Evolutionary conservation across 2,329 filamentous ascomycete genomes (phyloP).

Genomic region (Fusarium vanettenii): DNA sequence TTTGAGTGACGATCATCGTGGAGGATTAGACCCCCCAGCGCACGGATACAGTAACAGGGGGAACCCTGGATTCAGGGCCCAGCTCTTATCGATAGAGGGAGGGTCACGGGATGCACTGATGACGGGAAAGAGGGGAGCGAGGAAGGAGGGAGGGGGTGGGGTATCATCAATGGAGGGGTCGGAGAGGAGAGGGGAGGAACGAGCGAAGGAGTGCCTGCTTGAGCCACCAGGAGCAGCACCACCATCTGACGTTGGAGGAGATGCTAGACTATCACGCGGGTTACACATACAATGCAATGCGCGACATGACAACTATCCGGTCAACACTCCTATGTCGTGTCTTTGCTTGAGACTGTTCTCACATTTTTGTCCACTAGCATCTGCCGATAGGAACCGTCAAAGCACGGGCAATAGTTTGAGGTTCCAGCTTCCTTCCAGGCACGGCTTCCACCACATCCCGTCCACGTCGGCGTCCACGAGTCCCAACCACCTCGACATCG

Average conservation of each 20-base stretch:
- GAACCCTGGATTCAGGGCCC: conserved; percentile 21
- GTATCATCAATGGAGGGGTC: conserved; percentile 7
- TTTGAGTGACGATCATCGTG: conserved; percentile 19
- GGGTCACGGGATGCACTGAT: conserved; percentile 34
- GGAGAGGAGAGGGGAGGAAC: not conserved
- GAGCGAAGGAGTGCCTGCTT: not conserved
- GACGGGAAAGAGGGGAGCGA: conserved; percentile 31
- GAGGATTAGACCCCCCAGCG: not conserved
- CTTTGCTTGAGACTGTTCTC: not conserved
- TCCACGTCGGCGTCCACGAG: not conserved
- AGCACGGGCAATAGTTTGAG: not conserved
- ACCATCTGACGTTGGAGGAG: not conserved
- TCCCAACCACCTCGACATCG: conserved; percentile 16
- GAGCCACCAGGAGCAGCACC: not conserved
- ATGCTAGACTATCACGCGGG: not conserved
- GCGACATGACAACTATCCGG: not conserved
- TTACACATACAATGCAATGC: not conserved
- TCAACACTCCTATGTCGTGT: not conserved
- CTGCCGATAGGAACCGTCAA: not conserved
- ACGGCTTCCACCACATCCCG: not conserved
- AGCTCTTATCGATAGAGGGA: conserved; percentile 33
- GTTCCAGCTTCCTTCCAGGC: not conserved
- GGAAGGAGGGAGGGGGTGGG: not conserved
- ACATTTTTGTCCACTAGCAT: not conserved
- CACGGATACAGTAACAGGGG: conserved; percentile 9